Evolutionary conservation across 805 yeast genomes (phyloP).

Genomic region (Yarrowia phangngaensis): DNA sequence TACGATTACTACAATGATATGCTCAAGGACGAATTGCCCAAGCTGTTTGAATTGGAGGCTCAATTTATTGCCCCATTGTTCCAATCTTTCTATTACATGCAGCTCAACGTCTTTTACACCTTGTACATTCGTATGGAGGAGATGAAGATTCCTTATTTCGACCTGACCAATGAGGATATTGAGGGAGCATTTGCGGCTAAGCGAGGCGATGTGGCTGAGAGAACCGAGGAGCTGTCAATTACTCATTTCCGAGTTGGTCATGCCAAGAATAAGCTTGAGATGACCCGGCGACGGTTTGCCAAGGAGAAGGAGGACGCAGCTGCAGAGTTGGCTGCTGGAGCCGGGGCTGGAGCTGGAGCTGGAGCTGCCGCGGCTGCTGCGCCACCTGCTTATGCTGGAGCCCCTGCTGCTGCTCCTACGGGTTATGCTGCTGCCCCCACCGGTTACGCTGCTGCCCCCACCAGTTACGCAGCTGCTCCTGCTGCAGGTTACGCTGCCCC

Average conservation of each 20-base stretch:
- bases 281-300: conserved; percentile 67
- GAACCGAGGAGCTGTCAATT: conserved; percentile 81
- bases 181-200: conserved; percentile 72
- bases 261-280: conserved; percentile 77
- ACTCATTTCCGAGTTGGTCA: conserved; percentile 88
- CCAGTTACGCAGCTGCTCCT: conserved; percentile 34
- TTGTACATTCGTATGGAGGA: conserved; percentile 88
- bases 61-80: conserved; percentile 91
- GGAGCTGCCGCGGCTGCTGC: conserved; percentile 44
- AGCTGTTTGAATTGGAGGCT: conserved; percentile 80
- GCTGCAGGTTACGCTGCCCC: conserved; percentile 31
- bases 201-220: conserved; percentile 88
- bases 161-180: conserved; percentile 65
- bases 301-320: conserved; percentile 28
- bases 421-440: conserved; percentile 34
- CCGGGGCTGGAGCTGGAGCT: conserved; percentile 28
- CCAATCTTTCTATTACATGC: conserved; percentile 95
- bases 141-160: conserved; percentile 95
- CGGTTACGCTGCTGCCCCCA: conserved; percentile 35
- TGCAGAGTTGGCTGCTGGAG: not conserved
- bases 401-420: conserved; percentile 31
- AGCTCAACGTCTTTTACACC: conserved; percentile 92
- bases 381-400: conserved; percentile 37
- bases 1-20: conserved; percentile 93
- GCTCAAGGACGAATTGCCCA: conserved; percentile 86